Evolutionary conservation across 257 asterid species (phyloP).

Genomic region (Verbascum thapsus): DNA sequence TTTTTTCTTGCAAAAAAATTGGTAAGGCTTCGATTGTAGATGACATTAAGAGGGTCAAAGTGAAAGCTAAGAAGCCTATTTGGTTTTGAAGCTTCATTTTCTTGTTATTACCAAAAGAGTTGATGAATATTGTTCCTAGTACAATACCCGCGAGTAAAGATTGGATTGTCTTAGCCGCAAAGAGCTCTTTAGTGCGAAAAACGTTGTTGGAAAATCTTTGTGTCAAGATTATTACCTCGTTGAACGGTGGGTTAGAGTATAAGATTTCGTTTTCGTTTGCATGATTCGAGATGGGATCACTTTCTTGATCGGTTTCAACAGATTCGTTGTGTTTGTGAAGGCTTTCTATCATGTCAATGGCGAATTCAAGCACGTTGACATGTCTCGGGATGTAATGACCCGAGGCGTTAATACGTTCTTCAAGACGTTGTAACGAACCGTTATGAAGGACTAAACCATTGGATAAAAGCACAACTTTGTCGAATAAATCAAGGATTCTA

Average conservation of each 20-base stretch:
- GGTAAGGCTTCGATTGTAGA: conserved; percentile 91
- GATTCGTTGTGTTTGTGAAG: conserved; percentile 38
- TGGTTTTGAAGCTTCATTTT: conserved; percentile 51
- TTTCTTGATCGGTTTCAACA: conserved; percentile 27
- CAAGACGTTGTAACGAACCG: conserved; percentile 56
- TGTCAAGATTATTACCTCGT: conserved; percentile 57
- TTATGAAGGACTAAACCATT: conserved; percentile 62
- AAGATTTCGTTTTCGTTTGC: conserved; percentile 13
- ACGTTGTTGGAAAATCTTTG: conserved; percentile 62
- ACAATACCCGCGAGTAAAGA: conserved; percentile 63
- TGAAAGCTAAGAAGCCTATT: conserved; percentile 78
- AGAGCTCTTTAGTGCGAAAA: conserved; percentile 66
- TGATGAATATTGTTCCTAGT: conserved; percentile 61
- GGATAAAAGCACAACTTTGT: conserved; percentile 56
- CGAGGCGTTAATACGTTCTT: conserved; percentile 44
- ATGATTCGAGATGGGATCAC: neutral
- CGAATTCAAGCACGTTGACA: conserved; percentile 74
- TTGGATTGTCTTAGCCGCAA: conserved; percentile 57
- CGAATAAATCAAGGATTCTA: conserved; percentile 65
- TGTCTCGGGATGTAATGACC: conserved; percentile 64
- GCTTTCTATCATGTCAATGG: conserved; percentile 57
- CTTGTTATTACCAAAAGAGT: conserved; percentile 37
- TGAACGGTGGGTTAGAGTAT: conserved; percentile 46
- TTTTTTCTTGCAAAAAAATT: conserved; percentile 72
- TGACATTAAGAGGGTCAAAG: conserved; percentile 67